Percentiles rank a stretch among this genome's conserved stretches.
Evolutionary conservation across 495 filamentous ascomycete species (phyloP).

Genomic region (Penicillium angulare): DNA sequence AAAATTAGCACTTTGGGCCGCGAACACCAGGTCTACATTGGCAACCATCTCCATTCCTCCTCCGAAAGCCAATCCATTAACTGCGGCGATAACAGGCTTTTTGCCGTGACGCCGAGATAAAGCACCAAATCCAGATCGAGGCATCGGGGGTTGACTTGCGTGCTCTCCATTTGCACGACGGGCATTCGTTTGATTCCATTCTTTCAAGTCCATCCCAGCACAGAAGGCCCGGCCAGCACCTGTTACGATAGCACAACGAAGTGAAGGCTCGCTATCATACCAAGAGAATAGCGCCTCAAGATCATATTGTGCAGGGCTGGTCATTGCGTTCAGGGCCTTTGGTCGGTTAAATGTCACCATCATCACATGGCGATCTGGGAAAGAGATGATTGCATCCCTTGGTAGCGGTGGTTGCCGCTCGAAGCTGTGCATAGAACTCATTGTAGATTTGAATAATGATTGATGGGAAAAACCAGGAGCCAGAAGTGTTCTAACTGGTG

Average conservation of each 20-base stretch:
- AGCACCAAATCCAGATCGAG: conserved; percentile 17
- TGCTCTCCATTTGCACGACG: conserved; percentile 11
- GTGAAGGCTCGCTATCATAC: conserved; percentile 44
- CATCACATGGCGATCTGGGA: conserved; percentile 33
- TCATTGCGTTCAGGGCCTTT: conserved; percentile 40
- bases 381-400: conserved; percentile 17
- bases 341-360: conserved; percentile 35
- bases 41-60: conserved; percentile 66
- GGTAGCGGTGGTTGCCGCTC: conserved; percentile 13
- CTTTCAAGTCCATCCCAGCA: conserved; percentile 35
- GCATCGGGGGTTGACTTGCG: conserved; percentile 10
- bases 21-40: conserved; percentile 64
- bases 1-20: conserved; percentile 51
- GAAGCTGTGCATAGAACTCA: conserved; percentile 6
- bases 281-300: conserved; percentile 43
- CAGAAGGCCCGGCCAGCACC: conserved; percentile 49
- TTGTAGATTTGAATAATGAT: not conserved
- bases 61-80: conserved; percentile 64
- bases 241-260: conserved; percentile 48
- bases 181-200: conserved; percentile 14
- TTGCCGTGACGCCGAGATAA: conserved; percentile 36
- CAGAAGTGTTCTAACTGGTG: too few species aligned
- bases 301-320: conserved; percentile 40
- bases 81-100: conserved; percentile 61
- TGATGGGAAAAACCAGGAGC: too few species aligned